These are phyloP conservation scores for Plasmodium malariae DNA, from an alignment of 169 alveolate species.

Conservation along the genomic window DNA sequence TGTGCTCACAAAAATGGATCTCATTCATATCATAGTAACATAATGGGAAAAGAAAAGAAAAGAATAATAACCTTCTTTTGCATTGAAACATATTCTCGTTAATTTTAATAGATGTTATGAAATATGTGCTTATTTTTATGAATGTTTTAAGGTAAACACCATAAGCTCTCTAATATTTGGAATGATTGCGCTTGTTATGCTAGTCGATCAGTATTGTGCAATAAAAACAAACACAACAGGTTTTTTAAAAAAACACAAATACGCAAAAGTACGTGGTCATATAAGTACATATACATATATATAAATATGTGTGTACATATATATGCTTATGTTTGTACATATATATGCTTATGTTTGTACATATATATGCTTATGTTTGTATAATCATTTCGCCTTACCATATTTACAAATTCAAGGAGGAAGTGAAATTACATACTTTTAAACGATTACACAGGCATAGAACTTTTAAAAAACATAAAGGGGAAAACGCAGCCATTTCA, in stretches of 20 bases:
- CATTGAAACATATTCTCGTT: neutral
- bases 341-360: neutral
- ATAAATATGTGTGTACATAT: neutral
- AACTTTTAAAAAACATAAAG: constrained; percentile 43
- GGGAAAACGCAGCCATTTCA: constrained; percentile 18
- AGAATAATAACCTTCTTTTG: neutral
- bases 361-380: neutral
- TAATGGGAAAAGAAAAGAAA: neutral
- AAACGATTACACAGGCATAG: constrained; percentile 22
- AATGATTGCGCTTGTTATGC: constrained; percentile 56
- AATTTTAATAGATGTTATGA: neutral
- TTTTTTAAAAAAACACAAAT: neutral
- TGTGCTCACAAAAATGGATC: constrained; percentile 18
- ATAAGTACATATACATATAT: neutral
- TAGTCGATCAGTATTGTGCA: constrained; percentile 61
- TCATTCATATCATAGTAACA: constrained; percentile 33
- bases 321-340: neutral
- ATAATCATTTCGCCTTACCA: neutral
- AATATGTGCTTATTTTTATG: neutral
- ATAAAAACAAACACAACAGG: constrained; percentile 73
- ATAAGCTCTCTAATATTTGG: constrained; percentile 55
- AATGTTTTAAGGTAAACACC: constrained; percentile 19
- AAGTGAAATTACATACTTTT: neutral
- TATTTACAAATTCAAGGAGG: no score
- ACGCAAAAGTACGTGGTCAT: neutral